Conservation (phyloP, 1,139 yeast genomes). For the Taiozyma onychis region DNA sequence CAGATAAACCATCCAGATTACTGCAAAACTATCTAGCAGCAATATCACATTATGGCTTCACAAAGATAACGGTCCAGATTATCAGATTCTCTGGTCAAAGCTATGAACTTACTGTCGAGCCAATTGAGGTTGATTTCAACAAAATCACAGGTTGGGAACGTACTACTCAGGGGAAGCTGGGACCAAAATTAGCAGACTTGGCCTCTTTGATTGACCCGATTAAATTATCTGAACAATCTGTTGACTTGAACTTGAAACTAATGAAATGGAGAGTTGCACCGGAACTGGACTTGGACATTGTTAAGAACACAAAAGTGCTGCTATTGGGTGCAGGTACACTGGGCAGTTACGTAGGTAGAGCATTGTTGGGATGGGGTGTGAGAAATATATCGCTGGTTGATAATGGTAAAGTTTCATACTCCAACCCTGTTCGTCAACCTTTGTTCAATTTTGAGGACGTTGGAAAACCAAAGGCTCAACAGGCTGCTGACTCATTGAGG, state of each 20-base stretch:
- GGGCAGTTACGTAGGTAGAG: slow-evolving; percentile 86
- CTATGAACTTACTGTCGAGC: slow-evolving; percentile 19
- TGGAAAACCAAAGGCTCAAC: slow-evolving; percentile 66
- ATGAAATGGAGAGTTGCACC: slow-evolving; percentile 99
- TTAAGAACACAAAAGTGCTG: slow-evolving; percentile 57
- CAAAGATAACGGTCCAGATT: slow-evolving; percentile 36
- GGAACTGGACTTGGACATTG: slow-evolving; percentile 57
- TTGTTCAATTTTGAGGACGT: slow-evolving; percentile 70
- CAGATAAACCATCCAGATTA: slow-evolving; percentile 50
- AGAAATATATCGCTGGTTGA: slow-evolving; percentile 81
- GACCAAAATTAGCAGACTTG: slow-evolving; percentile 79
- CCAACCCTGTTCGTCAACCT: slow-evolving; percentile 95
- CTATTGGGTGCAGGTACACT: slow-evolving; percentile 95
- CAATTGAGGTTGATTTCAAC: slow-evolving; percentile 7
- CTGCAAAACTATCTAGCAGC: slow-evolving; percentile 60
- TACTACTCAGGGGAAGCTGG: slow-evolving; percentile 61
- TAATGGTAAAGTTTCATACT: slow-evolving; percentile 79
- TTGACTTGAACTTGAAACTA: slow-evolving; percentile 78
- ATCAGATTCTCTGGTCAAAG: slow-evolving; percentile 27
- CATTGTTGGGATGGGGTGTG: slow-evolving; percentile 92
- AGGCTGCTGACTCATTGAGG: slow-evolving; percentile 70
- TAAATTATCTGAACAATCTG: slow-evolving; percentile 84
- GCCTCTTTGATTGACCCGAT: slow-evolving; percentile 76
- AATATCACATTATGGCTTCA: slow-evolving; percentile 37
- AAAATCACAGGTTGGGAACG: slow-evolving; percentile 87